Conservation (phyloP, 176 grass and related monocot species). For the Aegilops longissima region DNA sequence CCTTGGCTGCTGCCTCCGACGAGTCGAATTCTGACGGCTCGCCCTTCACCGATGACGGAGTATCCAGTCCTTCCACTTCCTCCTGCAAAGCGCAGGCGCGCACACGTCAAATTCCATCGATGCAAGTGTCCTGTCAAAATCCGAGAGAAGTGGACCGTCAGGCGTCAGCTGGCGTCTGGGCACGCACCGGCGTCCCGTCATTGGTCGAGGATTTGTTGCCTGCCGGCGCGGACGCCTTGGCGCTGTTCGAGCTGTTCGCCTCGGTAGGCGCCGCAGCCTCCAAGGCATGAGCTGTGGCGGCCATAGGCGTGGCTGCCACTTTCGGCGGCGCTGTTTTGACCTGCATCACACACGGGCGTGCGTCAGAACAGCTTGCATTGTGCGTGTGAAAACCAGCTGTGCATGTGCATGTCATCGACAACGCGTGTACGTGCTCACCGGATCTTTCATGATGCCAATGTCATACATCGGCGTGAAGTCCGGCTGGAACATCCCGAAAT, state of each 20-base stretch:
- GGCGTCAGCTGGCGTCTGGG: background rate
- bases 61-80: background rate
- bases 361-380: background rate
- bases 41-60: background rate
- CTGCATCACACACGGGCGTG: background rate
- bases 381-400: too few species aligned
- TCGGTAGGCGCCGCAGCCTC: background rate
- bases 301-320: background rate
- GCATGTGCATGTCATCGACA: background rate
- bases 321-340: background rate
- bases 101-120: background rate
- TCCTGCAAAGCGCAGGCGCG: background rate
- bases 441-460: constrained; percentile 64
- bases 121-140: background rate
- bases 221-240: background rate
- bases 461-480: constrained; percentile 81
- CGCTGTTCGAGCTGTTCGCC: background rate
- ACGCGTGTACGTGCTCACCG: background rate
- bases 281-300: background rate
- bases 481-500: constrained; percentile 69
- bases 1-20: constrained; percentile 13
- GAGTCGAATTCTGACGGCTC: too few species aligned
- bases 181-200: constrained; percentile 12
- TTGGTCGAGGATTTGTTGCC: too few species aligned
- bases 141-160: background rate